Percentiles rank a stretch among this genome's conserved stretches.
Conservation (phyloP, 805 yeast genomes). For the Metschnikowia lochheadii region DNA sequence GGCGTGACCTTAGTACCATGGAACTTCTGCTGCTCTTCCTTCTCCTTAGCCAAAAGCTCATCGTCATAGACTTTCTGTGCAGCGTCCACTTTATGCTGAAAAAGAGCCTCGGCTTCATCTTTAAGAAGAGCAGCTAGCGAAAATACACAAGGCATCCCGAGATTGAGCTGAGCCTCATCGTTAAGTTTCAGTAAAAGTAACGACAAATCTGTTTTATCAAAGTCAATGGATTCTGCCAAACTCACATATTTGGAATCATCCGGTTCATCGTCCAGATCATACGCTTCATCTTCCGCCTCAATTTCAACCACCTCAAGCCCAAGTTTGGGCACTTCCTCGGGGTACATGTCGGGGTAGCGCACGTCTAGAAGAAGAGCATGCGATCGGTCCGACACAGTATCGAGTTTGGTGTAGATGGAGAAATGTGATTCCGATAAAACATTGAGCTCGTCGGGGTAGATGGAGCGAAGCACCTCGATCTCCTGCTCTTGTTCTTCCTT, state of each 20-base stretch:
- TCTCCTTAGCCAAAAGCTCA: constrained; percentile 60
- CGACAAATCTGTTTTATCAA: constrained; percentile 46
- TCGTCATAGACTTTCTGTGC: constrained; percentile 58
- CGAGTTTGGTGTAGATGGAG: constrained; percentile 58
- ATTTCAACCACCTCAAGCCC: constrained; percentile 32
- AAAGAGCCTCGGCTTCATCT: constrained; percentile 71
- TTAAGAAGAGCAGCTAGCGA: constrained; percentile 72
- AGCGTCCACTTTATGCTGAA: constrained; percentile 51
- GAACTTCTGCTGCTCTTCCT: constrained; percentile 84
- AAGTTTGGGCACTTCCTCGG: constrained; percentile 71
- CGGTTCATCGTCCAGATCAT: constrained; percentile 28
- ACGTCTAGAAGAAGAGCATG: constrained; percentile 61
- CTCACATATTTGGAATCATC: constrained; percentile 41
- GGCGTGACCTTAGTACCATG: constrained; percentile 84
- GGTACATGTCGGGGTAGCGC: constrained; percentile 72
- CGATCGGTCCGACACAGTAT: constrained; percentile 56
- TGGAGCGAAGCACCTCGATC: constrained; percentile 81
- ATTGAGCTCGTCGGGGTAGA: constrained; percentile 88
- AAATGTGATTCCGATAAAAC: constrained; percentile 45
- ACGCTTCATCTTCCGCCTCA: constrained; percentile 36
- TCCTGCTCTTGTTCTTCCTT: constrained; percentile 86
- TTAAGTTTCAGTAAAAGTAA: constrained; percentile 37
- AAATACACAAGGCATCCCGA: constrained; percentile 92
- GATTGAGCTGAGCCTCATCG: constrained; percentile 66
- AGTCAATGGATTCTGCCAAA: constrained; percentile 54